These are phyloP conservation scores for Conoideocrella luteorostrata DNA, from an alignment of 2,329 filamentous ascomycete genomes.

Conservation along the genomic window DNA sequence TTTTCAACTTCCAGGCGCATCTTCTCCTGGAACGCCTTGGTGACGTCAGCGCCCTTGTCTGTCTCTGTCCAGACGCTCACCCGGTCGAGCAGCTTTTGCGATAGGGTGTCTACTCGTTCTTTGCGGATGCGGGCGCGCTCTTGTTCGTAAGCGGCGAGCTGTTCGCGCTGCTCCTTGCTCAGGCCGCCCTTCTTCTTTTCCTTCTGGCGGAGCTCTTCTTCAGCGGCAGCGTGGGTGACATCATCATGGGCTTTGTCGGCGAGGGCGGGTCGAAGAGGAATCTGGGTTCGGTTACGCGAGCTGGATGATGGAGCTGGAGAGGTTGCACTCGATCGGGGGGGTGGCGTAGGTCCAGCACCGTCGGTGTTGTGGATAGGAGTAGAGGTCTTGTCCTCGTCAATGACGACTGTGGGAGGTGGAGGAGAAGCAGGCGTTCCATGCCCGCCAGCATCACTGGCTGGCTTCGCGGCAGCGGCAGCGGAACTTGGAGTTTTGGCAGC, in stretches of 20 bases:
- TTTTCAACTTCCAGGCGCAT: constrained; percentile 93
- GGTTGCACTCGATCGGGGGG: constrained; percentile 26
- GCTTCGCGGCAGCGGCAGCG: constrained; percentile 19
- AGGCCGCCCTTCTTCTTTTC: constrained; percentile 86
- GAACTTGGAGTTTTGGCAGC: constrained; percentile 18
- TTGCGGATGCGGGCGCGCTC: constrained; percentile 80
- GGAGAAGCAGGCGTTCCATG: constrained; percentile 2
- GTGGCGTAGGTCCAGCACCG: constrained; percentile 15
- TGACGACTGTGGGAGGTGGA: constrained; percentile 32
- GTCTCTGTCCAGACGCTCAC: constrained; percentile 96
- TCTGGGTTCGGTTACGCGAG: constrained; percentile 40
- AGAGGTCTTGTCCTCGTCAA: constrained; percentile 30
- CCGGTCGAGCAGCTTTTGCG: constrained; percentile 80
- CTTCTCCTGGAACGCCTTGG: constrained; percentile 86
- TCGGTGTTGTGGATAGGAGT: constrained; percentile 14
- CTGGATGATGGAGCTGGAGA: constrained; percentile 37
- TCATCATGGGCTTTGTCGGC: constrained; percentile 75
- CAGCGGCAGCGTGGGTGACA: constrained; percentile 63
- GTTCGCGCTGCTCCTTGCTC: constrained; percentile 87
- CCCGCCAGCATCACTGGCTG: too few species aligned
- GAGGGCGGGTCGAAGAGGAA: constrained; percentile 77
- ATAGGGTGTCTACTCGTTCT: constrained; percentile 80
- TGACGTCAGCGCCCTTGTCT: constrained; percentile 81
- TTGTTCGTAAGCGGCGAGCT: constrained; percentile 79
- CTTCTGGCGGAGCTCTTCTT: constrained; percentile 33